A percentile compares a stretch with the other conserved stretches of the same genome.
Conservation (phyloP, 768 basidiomycete genomes). For the Tylopilus sp. region DNA sequence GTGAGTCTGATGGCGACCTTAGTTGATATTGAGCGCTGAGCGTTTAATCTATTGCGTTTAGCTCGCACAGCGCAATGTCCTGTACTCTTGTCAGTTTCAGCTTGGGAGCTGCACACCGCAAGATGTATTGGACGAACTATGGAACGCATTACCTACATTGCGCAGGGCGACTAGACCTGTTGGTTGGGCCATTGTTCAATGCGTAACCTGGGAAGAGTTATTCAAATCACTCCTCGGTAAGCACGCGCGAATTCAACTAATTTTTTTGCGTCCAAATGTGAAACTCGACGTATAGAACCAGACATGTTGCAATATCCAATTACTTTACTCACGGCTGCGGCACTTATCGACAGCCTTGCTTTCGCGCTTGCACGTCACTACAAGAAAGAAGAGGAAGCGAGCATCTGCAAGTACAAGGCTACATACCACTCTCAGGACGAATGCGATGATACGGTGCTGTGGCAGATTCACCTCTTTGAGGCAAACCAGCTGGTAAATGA, state of each 20-base stretch:
- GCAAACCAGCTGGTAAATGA: slow-evolving; percentile 6
- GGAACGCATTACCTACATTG: slow-evolving; percentile 52
- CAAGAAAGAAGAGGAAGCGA: slow-evolving; percentile 26
- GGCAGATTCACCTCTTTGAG: slow-evolving; percentile 10
- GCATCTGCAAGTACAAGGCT: slow-evolving; percentile 4
- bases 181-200: slow-evolving; percentile 46
- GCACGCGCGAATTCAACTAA: not conserved
- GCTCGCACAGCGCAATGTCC: slow-evolving; percentile 55
- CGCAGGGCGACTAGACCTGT: slow-evolving; percentile 35
- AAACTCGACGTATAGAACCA: slow-evolving; percentile 36
- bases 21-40: not conserved
- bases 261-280: not conserved
- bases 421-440: not conserved
- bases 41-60: slow-evolving; percentile 19
- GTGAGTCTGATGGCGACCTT: slow-evolving; percentile 28
- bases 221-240: slow-evolving; percentile 41
- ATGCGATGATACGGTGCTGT: slow-evolving; percentile 1
- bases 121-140: slow-evolving; percentile 54
- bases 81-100: slow-evolving; percentile 44
- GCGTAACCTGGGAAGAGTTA: slow-evolving; percentile 50
- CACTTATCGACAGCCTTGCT: slow-evolving; percentile 45
- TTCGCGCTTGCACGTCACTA: slow-evolving; percentile 37
- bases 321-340: slow-evolving; percentile 51
- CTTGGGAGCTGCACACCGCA: slow-evolving; percentile 53
- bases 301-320: slow-evolving; percentile 52